A percentile compares a stretch with the other conserved stretches of the same genome.
phyloP scores from a whole-genome alignment of 441 rosid genomes.

The Euphorbia corollata region DNA sequence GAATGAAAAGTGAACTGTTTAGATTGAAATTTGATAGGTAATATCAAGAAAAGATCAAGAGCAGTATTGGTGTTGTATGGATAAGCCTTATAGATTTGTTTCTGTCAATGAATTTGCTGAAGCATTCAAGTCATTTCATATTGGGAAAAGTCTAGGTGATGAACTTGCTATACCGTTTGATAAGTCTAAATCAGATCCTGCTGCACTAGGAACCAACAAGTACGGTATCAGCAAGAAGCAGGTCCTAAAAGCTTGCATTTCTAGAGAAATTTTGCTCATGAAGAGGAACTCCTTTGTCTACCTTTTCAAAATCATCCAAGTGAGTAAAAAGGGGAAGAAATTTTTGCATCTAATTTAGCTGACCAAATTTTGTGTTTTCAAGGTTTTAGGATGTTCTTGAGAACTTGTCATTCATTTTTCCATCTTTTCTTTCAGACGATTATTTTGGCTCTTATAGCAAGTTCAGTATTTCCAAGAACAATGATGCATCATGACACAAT shows the following conservation, averaged over 20 bases:
- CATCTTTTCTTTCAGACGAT: conserved; percentile 38
- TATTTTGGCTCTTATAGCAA: conserved; percentile 38
- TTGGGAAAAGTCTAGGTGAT: conserved; percentile 45
- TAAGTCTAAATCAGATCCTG: conserved; percentile 61
- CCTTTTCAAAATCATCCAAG: conserved; percentile 57
- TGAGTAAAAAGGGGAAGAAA: conserved; percentile 21
- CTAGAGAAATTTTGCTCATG: conserved; percentile 72
- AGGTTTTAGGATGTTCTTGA: no score
- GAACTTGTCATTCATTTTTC: not conserved
- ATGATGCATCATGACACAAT: conserved; percentile 48
- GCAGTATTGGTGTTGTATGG: conserved; percentile 48
- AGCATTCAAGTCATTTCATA: conserved; percentile 57
- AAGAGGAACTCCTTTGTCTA: conserved; percentile 75
- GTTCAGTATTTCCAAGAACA: conserved; percentile 58
- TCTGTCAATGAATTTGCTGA: conserved; percentile 47
- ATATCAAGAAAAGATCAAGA: conserved; percentile 70
- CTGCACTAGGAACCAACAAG: conserved; percentile 54
- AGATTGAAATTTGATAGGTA: conserved; percentile 29
- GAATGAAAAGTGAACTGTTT: not conserved
- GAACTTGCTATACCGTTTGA: conserved; percentile 64
- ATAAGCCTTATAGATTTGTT: conserved; percentile 49
- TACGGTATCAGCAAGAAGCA: conserved; percentile 59
- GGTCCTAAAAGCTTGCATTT: conserved; percentile 54
- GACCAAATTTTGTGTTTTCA: not conserved
- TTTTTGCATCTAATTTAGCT: not conserved